Base-by-base conservation (phyloP, 2,329 filamentous ascomycete genomes). In the Lizonia empirigonia region DNA sequence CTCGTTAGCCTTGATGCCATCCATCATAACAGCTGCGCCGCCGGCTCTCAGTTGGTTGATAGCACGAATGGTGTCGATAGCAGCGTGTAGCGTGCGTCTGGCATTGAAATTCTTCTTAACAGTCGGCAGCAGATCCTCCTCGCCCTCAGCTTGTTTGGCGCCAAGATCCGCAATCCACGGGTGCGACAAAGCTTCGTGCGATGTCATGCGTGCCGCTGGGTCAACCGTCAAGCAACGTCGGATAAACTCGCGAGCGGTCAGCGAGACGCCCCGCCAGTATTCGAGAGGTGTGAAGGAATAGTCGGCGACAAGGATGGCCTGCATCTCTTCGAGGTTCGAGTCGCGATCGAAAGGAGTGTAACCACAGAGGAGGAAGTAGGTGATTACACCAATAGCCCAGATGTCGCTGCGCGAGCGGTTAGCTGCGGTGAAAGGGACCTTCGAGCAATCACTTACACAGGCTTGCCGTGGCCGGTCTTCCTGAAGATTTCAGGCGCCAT, bases 401-500 rank as follows among this genome's bases (percentile, higher is more conserved):
- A 99, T 87, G 73, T 99, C 94, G 44, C 84, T 86, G 58, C 53
- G 12, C 33, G 33, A 22, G 35, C 19, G 15, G 35, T 69, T 29
- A 68, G 62, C 9, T 27, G 39, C n/a, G 26, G 15, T 10, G 2
- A 29, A 16, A 1, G 7, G 15, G 22, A 7, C n/a, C n/a, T n/a
- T 30, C 8, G 10, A 2, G 20, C 16, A 23, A 13, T 12, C 30
- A 20, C 75, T 64, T 80, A 86, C 83, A 99, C 94, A 63, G 94
- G 92, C 76, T 97, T 99, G 58, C 94, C 94, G 73, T 99, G 94
- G 20, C 94, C 94, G 7, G 89, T 92, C 80, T 99, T 99, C 76
- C 96, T 96, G 78, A 99, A 99, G 67, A 99, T 99, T 74, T 99
- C 94, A 18, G 94, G 94, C 2, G 94, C 94, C 94, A 99, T 99